Percentiles rank a stretch among this genome's conserved stretches.
These are phyloP conservation scores for Annulohypoxylon nitens DNA, from an alignment of 495 filamentous ascomycete species.

Conservation along the genomic window DNA sequence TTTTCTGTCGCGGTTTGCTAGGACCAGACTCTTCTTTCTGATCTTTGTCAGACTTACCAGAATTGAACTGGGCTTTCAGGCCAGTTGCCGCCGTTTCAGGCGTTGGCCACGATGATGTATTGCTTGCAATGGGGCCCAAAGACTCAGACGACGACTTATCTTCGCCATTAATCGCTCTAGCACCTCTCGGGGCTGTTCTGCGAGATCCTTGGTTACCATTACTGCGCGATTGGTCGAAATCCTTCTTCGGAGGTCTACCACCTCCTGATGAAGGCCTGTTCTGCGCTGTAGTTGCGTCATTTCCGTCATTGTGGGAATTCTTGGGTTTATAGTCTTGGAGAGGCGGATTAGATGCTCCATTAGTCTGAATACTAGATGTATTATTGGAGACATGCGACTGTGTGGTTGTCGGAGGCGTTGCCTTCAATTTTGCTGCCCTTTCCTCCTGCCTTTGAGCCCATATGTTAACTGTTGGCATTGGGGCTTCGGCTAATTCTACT, in stretches of 20 bases:
- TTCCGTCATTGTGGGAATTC: constrained; percentile 46
- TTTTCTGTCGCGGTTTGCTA: constrained; percentile 71
- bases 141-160: constrained; percentile 47
- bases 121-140: constrained; percentile 73
- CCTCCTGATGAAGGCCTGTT: constrained; percentile 38
- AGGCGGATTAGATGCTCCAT: constrained; percentile 11
- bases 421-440: constrained; percentile 74
- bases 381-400: constrained; percentile 23
- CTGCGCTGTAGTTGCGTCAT: constrained; percentile 7
- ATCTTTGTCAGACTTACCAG: constrained; percentile 73
- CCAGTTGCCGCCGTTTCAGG: constrained; percentile 80
- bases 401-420: constrained; percentile 44
- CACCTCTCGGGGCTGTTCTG: constrained; percentile 61
- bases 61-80: constrained; percentile 60
- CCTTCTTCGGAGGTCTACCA: constrained; percentile 66
- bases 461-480: constrained; percentile 83
- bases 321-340: constrained; percentile 27
- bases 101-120: constrained; percentile 88
- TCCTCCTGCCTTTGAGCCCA: constrained; percentile 84
- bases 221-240: constrained; percentile 63
- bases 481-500: constrained; percentile 81
- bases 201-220: constrained; percentile 56
- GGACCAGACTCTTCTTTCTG: constrained; percentile 72
- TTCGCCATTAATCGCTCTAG: constrained; percentile 63
- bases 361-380: neutral